Percentiles rank a stretch among this genome's conserved stretches.
phyloP scores from a whole-genome alignment of 139 green algal genomes.

The Volvox africanus region DNA sequence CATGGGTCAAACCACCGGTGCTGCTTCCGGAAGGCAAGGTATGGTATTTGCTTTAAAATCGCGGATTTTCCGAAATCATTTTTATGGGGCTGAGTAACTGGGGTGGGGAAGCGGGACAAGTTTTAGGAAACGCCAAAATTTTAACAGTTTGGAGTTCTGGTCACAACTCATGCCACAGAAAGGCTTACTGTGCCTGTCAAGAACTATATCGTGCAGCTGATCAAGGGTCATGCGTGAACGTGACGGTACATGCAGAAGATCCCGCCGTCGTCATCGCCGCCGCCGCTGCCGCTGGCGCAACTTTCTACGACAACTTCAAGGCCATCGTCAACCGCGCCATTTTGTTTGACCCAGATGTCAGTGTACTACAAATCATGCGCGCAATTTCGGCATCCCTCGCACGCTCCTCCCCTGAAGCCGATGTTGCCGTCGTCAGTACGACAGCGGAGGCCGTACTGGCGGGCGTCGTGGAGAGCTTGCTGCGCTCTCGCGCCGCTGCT shows the following conservation, averaged over 20 bases:
- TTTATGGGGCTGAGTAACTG: too few species aligned
- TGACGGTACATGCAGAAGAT: neutral
- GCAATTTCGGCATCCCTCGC: neutral
- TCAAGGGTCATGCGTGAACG: too few species aligned
- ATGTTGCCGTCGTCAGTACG: neutral
- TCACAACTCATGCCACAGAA: too few species aligned
- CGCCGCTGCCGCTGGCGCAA: neutral
- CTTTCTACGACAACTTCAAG: conserved; percentile 23
- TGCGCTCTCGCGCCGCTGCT: neutral
- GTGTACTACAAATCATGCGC: conserved; percentile 1
- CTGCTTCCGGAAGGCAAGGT: too few species aligned
- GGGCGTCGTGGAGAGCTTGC: conserved; percentile 18
- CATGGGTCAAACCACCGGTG: neutral
- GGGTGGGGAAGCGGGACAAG: too few species aligned
- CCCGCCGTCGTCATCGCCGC: neutral
- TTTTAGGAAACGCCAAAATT: too few species aligned
- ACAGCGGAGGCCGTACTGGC: conserved; percentile 33
- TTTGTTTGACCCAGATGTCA: conserved; percentile 33
- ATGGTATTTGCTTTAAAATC: too few species aligned
- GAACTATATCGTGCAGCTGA: too few species aligned
- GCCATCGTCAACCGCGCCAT: conserved; percentile 27
- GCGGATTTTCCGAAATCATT: too few species aligned
- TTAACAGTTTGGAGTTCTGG: too few species aligned
- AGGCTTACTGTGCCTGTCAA: too few species aligned
- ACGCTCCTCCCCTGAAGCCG: neutral